Base-by-base conservation (phyloP, 441 rosid species). In the Adansonia grandidieri region DNA sequence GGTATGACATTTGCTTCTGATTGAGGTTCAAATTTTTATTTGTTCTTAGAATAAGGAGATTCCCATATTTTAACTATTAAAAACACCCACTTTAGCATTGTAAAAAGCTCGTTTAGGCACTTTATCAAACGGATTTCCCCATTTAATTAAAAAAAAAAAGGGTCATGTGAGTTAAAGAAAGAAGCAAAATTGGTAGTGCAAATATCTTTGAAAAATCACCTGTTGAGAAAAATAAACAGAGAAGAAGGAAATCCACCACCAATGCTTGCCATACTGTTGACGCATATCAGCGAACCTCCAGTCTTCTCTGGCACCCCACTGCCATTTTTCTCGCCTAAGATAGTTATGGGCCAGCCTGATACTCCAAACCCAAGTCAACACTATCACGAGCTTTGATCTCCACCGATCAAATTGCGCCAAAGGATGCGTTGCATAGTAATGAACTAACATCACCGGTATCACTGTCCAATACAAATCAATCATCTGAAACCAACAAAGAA, bases 221-320 rank as follows among this genome's bases (percentile, higher is more conserved):
- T 96, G 99, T 75, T 96, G 97, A 11, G 97, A 87, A 58, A 87
- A 71, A 65, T 92, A 96, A 24, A 96, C 93, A n/a, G 96, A 83
- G 80, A 96, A 94, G 84, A 96, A 96, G 42, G 98, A 96, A 66
- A 92, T 79, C 98, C 97, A 96, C 91, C 97, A 92, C 99, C 99
- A 96, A 45, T 88, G 89, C 50, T 85, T 91, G 47, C 97, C 99
- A 54, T 94, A 93, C 77, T 93, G 93, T 20, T 80, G 81, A 19
- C 96, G 79, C 91, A 96, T 84, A 74, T 94, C 97, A 40, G 84
- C 82, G 86, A 94, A 96, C 64, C 99, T 83, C 98, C 98, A 94
- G 80, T 96, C 98, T 66, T 96, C 99, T 79, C 96, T 87, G 64
- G 93, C 97, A 32, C 99, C 98, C 95, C 93, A 96, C 80, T 89